Base-by-base conservation (phyloP, 2,329 filamentous ascomycete genomes). In the Arachnomyces sp. region DNA sequence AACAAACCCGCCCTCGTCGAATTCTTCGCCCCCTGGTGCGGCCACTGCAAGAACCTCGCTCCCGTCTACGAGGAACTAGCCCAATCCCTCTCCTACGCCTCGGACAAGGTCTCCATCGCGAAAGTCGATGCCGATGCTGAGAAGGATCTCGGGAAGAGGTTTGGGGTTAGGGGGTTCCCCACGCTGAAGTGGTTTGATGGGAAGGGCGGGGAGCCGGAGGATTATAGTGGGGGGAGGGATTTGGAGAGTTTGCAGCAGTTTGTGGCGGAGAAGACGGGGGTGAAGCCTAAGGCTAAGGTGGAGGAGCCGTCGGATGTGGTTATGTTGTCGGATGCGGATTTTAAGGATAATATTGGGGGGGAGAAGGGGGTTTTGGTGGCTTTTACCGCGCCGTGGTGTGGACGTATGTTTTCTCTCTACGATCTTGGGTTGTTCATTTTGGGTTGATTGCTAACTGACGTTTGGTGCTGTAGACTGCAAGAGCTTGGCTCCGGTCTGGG, bases 11-110 rank as follows among this genome's bases (percentile, higher is more conserved):
- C 92, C 0, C 81, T 98, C 17, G 88, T 96, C 54, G 89, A 96
- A 65, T 98, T 98, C 77, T 96, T 94, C 60, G 92, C 92, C 28
- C 89, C 90, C 16, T 98, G 92, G 92, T 98, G 92, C 60, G 93
- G 92, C 25, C 92, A 98, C 75, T 98, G 92, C 86, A 96, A 96
- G 77, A 94, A 72, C 58, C 83, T 98, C 28, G 92, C 92, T 12
- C 93, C 92, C 36, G 72, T 93, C 44, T 98, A 93, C 66, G 92
- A 98, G 64, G 85, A 98, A 61, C 79, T 98, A 32, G 92, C 79
- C 34, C 64, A 72, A 36, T 70, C 73, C 31, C 94, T 89, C 64
- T 79, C 83, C 49, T 79, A 76, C 56, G 79, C 80, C 49, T 69
- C 87, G 70, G 72, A 81, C 60, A 81, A 82, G 57, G 78, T 98